A percentile compares a stretch with the other conserved stretches of the same genome.
Evolutionary conservation across 331 rosid genomes (phyloP).

Genomic region (Malus hybrid): DNA sequence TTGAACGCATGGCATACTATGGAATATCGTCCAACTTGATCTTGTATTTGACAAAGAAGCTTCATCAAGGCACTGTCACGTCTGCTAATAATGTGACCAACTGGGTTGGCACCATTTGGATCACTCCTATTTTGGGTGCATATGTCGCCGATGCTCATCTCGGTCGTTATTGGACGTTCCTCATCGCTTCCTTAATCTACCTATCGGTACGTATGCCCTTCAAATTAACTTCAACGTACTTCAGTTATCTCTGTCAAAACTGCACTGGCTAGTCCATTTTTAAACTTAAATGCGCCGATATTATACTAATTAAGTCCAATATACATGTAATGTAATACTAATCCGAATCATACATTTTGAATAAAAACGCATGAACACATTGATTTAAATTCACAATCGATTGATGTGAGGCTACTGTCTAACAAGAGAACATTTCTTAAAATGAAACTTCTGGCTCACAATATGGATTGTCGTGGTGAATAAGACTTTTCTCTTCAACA

Average conservation of each 20-base stretch:
- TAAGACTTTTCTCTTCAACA: no score
- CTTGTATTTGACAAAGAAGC: conserved; percentile 32
- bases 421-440: no score
- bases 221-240: neutral
- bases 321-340: no score
- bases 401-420: no score
- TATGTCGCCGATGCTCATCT: conserved; percentile 48
- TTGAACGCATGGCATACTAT: conserved; percentile 44
- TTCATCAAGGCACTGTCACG: conserved; percentile 33
- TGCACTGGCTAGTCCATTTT: neutral
- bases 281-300: neutral
- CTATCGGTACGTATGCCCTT: conserved; percentile 16
- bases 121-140: conserved; percentile 48
- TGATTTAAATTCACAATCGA: no score
- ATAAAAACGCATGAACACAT: no score
- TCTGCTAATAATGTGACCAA: conserved; percentile 45
- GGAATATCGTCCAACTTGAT: conserved; percentile 40
- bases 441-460: no score
- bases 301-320: neutral
- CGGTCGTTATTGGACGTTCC: conserved; percentile 43
- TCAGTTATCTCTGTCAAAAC: neutral
- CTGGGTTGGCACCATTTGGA: conserved; percentile 47
- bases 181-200: conserved; percentile 19
- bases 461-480: no score
- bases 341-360: no score